Evolutionary conservation across 2,329 filamentous ascomycete genomes (phyloP).

Genomic region (Fusarium humuli): DNA sequence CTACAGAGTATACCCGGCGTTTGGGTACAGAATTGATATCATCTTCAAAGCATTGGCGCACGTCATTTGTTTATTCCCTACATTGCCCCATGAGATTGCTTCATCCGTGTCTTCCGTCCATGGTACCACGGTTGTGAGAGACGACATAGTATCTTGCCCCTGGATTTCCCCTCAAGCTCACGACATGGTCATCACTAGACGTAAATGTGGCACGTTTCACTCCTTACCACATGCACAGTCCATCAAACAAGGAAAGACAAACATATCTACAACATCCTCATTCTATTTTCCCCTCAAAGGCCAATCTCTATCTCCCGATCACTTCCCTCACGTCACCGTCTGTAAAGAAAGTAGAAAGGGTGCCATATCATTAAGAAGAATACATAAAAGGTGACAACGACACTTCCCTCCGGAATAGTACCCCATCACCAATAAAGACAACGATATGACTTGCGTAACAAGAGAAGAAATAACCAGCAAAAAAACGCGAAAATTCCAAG

Average conservation of each 20-base stretch:
- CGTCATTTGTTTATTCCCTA: too few relatives aligned
- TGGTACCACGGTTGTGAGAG: too few relatives aligned
- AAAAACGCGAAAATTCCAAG: conserved; percentile 11
- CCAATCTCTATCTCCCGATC: background rate
- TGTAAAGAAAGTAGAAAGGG: conserved; percentile 25
- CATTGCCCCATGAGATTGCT: background rate
- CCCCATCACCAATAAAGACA: conserved; percentile 6
- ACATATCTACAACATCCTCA: background rate
- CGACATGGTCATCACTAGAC: background rate
- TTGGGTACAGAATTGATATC: conserved; percentile 5
- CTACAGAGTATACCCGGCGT: conserved; percentile 37
- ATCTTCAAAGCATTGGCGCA: background rate
- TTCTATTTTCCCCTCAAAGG: background rate
- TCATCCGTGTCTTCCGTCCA: background rate
- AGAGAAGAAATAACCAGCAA: conserved; percentile 1
- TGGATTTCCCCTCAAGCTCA: background rate
- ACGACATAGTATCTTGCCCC: too few relatives aligned
- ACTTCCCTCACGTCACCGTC: background rate
- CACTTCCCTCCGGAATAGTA: background rate
- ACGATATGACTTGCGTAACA: conserved; percentile 9
- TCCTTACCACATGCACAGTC: background rate
- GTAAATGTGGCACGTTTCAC: background rate
- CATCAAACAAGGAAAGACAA: background rate
- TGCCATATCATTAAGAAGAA: conserved; percentile 41
- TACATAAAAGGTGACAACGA: conserved; percentile 8